phyloP scores from a whole-genome alignment of 805 yeast genomes.

The Priceomyces haplophilus region DNA sequence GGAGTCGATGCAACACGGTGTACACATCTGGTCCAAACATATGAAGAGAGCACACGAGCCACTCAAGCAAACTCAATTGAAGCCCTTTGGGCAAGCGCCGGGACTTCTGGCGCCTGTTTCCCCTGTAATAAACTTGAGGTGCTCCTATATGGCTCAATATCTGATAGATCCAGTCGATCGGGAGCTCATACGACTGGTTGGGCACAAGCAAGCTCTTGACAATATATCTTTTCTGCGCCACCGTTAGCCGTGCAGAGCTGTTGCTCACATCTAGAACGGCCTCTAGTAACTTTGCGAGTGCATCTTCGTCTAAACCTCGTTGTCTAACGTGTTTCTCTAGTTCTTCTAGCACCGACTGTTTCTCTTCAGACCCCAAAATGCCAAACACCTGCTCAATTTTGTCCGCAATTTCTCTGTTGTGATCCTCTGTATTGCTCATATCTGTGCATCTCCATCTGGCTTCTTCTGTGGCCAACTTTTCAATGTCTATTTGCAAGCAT shows the following conservation, averaged over 20 bases:
- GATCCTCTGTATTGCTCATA: background rate
- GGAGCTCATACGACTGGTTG: conserved; percentile 4
- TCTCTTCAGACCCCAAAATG: background rate
- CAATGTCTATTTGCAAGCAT: background rate
- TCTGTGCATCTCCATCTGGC: background rate
- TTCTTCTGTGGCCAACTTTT: background rate
- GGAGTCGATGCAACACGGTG: conserved; percentile 10
- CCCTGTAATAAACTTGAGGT: conserved; percentile 15
- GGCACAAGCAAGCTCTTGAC: conserved; percentile 11
- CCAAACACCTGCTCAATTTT: conserved; percentile 1
- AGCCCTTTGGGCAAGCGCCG: conserved; percentile 12
- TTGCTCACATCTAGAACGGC: conserved; percentile 9
- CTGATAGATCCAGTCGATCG: conserved; percentile 5
- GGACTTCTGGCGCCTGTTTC: conserved; percentile 12
- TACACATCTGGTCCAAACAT: conserved; percentile 13
- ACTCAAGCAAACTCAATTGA: conserved; percentile 20
- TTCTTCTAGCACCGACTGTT: conserved; percentile 1
- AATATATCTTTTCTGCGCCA: conserved; percentile 11
- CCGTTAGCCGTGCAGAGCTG: conserved; percentile 3
- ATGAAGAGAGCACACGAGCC: conserved; percentile 20
- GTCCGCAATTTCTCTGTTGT: background rate
- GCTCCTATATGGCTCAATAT: conserved; percentile 13
- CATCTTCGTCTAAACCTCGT: conserved; percentile 10
- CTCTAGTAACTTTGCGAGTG: conserved; percentile 9
- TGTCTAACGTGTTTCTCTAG: background rate